phyloP scores from a whole-genome alignment of 208 protist species.

The Wallacemonas sp. region DNA sequence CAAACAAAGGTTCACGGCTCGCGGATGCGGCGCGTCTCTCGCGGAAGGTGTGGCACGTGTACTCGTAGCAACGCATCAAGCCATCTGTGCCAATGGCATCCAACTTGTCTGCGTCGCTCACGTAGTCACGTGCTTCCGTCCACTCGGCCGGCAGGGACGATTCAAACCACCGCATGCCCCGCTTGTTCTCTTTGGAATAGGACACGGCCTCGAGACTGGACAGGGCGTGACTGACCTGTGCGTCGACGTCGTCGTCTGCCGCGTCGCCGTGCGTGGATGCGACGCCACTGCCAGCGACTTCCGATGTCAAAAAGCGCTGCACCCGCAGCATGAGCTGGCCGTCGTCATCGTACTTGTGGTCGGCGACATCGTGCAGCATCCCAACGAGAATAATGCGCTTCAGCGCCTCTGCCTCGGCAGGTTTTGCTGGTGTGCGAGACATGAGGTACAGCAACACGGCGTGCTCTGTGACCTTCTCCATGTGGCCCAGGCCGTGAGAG shows the following conservation, averaged over 20 bases:
- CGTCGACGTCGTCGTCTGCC: background rate
- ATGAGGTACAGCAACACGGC: conserved; percentile 67
- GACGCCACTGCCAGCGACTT: conserved; percentile 1
- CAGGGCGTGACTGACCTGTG: background rate
- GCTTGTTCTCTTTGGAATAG: conserved; percentile 74
- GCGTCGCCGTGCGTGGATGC: background rate
- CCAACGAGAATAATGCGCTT: conserved; percentile 69
- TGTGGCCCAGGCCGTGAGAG: conserved; percentile 75
- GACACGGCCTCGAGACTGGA: conserved; percentile 60
- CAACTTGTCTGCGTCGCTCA: conserved; percentile 86
- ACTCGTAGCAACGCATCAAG: conserved; percentile 74
- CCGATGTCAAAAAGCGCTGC: conserved; percentile 25
- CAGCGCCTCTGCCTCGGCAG: background rate
- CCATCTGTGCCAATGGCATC: conserved; percentile 75
- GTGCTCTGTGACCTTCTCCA: conserved; percentile 71
- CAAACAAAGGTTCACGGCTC: background rate
- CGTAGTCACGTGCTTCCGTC: conserved; percentile 62
- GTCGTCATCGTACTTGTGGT: conserved; percentile 82
- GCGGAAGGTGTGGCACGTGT: conserved; percentile 23
- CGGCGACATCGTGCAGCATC: conserved; percentile 87
- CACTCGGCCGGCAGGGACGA: conserved; percentile 38
- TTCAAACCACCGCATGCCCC: conserved; percentile 72
- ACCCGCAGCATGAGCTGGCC: conserved; percentile 33
- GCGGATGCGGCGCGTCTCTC: conserved; percentile 5
- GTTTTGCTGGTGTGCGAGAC: background rate